phyloP scores from a whole-genome alignment of 257 asterid genomes.

The Solanum verrucosum region DNA sequence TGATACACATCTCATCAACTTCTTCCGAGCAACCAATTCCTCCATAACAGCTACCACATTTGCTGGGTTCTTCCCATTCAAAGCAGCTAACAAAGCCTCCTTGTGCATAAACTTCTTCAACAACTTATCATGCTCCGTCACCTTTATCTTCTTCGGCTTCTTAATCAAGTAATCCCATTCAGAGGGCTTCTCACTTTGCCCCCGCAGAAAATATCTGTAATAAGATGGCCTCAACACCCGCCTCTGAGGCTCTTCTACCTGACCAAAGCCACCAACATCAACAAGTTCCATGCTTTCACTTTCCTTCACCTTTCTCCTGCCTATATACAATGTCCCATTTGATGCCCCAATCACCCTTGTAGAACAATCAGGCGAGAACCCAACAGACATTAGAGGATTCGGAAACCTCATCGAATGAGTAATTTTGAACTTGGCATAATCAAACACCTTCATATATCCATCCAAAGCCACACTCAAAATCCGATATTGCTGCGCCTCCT shows the following conservation, averaged over 20 bases:
- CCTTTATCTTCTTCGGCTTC: constrained; percentile 62
- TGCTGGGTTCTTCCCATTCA: constrained; percentile 52
- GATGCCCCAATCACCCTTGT: constrained; percentile 77
- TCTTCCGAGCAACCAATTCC: constrained; percentile 80
- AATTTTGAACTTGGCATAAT: constrained; percentile 68
- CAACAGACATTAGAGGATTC: constrained; percentile 61
- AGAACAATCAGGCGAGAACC: constrained; percentile 66
- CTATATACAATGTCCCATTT: constrained; percentile 58
- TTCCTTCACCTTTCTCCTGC: constrained; percentile 53
- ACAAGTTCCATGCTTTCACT: constrained; percentile 14
- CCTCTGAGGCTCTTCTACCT: constrained; percentile 29
- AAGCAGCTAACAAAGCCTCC: constrained; percentile 64
- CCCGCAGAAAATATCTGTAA: constrained; percentile 77
- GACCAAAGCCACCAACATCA: constrained; percentile 27
- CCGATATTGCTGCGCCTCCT: constrained; percentile 49
- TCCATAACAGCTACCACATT: constrained; percentile 82
- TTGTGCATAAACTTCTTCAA: constrained; percentile 79
- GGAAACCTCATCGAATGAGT: constrained; percentile 85
- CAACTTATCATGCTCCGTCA: constrained; percentile 63
- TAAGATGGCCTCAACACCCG: constrained; percentile 64
- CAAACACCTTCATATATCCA: constrained; percentile 89
- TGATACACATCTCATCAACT: constrained; percentile 51
- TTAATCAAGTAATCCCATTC: constrained; percentile 60
- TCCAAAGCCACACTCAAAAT: constrained; percentile 78
- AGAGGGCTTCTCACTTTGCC: constrained; percentile 65